Evolutionary conservation across 2,329 filamentous ascomycete species (phyloP).

Genomic region (Aspergillus sp.): DNA sequence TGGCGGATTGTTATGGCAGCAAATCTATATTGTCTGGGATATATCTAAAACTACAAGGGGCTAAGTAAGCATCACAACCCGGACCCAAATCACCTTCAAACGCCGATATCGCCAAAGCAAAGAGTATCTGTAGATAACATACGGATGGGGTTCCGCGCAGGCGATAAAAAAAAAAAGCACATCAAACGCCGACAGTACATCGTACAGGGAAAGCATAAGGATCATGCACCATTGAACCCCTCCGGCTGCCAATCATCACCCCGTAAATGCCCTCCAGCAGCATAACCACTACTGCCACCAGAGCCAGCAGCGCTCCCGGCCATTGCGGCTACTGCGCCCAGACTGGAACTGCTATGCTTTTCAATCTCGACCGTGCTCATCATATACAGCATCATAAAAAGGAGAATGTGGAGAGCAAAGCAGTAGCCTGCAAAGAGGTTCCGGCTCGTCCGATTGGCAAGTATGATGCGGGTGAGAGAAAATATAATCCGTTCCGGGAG

Average conservation of each 20-base stretch:
- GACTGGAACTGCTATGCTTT: conserved; percentile 52
- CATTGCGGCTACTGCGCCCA: conserved; percentile 34
- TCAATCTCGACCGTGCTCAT: conserved; percentile 64
- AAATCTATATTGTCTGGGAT: not conserved
- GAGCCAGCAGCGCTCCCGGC: conserved; percentile 19
- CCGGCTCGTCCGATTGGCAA: conserved; percentile 81
- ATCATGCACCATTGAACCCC: conserved; percentile 40
- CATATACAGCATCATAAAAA: conserved; percentile 83
- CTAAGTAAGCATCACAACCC: not conserved
- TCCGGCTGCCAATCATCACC: conserved; percentile 60
- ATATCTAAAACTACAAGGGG: not conserved
- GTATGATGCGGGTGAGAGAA: conserved; percentile 80
- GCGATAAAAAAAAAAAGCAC: not conserved
- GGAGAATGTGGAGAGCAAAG: conserved; percentile 75
- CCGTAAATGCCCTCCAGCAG: conserved; percentile 25
- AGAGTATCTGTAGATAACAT: not conserved
- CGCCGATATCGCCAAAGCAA: not conserved
- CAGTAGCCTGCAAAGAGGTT: conserved; percentile 94
- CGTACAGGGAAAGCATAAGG: not conserved
- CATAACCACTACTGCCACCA: conserved; percentile 14
- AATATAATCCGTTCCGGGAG: conserved; percentile 85
- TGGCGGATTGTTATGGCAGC: too few relatives aligned
- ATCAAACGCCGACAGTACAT: not conserved
- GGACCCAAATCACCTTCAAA: not conserved
- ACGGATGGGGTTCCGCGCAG: not conserved